Base-by-base conservation (phyloP, 257 asterid species). In the Primulina eburnea region DNA sequence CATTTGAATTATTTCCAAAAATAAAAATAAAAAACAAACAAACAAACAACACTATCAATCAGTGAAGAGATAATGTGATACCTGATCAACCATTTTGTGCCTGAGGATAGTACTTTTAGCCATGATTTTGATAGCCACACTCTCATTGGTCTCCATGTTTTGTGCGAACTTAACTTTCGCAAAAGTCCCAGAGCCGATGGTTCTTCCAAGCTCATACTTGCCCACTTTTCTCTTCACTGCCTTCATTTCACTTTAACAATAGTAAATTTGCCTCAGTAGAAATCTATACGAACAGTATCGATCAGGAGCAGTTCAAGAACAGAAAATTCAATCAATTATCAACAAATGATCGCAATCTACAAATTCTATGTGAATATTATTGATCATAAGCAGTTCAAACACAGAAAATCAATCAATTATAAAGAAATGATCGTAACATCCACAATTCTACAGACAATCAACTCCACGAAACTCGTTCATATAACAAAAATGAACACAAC, bases 81-180 rank as follows among this genome's bases (percentile, higher is more conserved):
- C 97, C 97, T 92, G 97, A 78, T 90, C 90, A 69, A 92, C 96
- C 97, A 92, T 90, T 87, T 72, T 85, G 80, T 92, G 90, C 80
- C 84, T 87, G 88, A 90, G 98, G 71, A 92, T 84, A 64, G 96
- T 85, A 78, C 88, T 85, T 83, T 90, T 90, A 67, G 92, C 95
- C 89, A 92, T 56, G 81, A 92, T 79, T 77, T 92, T 92, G 77
- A 92, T 84, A 47, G 98, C 98, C 66, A 92, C 97, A 74, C 72
- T 80, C 64, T 86, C 89, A 63, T 96, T 89, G 3, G 84, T 88
- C 70, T 90, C 93, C 4, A 78, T 71, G 80, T 85, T 92, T 71
- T 71, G 84, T 3, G 98, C 98, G 77, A 90, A 87, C 87, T 90
- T 92, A 78, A 92, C 98, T 82, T 92, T 92, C 2, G 98, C 96